Conservation (phyloP, 352 stramenopile species). For the Globisporangium paroecandrum region DNA sequence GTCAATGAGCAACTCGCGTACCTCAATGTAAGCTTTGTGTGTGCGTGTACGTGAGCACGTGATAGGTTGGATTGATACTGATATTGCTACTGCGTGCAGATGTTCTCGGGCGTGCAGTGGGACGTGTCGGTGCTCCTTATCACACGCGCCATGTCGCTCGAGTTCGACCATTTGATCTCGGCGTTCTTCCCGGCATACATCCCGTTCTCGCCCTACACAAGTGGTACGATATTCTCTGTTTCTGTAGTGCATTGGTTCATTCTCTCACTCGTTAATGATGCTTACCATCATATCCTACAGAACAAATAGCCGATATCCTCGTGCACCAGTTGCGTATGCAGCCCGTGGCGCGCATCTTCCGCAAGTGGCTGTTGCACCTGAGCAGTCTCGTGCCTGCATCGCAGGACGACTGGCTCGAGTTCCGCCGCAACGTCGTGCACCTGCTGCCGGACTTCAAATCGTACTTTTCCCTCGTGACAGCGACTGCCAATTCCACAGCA, state of each 20-base stretch:
- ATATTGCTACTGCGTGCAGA: constrained; percentile 24
- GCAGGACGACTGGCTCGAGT: constrained; percentile 67
- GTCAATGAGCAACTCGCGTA: constrained; percentile 69
- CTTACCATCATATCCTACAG: constrained; percentile 18
- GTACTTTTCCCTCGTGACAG: constrained; percentile 17
- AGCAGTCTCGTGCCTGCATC: constrained; percentile 38
- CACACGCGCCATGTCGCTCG: constrained; percentile 60
- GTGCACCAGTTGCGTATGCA: constrained; percentile 48
- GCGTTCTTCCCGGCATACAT: constrained; percentile 53
- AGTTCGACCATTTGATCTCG: constrained; percentile 54
- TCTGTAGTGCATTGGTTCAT: neutral
- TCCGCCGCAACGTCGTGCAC: constrained; percentile 47
- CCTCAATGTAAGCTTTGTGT: constrained; percentile 36
- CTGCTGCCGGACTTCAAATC: constrained; percentile 47
- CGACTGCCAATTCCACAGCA: neutral
- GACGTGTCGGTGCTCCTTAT: constrained; percentile 58
- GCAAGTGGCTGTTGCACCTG: constrained; percentile 51
- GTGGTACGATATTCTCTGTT: constrained; percentile 20
- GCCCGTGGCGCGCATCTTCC: constrained; percentile 37
- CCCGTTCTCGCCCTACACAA: constrained; percentile 56
- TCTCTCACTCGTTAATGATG: constrained; percentile 3
- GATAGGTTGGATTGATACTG: neutral
- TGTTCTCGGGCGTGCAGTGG: constrained; percentile 49
- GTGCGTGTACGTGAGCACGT: neutral
- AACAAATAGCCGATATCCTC: constrained; percentile 59